Base-by-base conservation (phyloP, 1,284 basidiomycete species). In the Ustilago cynodontis region DNA sequence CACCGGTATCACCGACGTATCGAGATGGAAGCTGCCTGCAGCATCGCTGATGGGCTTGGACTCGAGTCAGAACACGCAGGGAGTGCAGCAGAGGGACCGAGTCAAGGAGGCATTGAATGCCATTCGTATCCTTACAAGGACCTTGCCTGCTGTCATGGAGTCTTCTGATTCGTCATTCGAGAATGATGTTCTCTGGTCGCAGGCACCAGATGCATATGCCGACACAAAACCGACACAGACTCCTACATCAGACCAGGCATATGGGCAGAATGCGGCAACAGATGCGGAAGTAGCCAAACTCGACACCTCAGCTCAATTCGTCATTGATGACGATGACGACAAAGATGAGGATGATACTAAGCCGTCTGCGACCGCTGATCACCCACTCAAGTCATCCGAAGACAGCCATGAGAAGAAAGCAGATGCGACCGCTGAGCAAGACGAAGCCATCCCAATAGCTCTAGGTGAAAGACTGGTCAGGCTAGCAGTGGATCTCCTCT, bases 81-180 rank as follows among this genome's bases (percentile, higher is more conserved):
- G 53, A 0, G 3, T 31, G 13, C 64, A 64, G 2, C 51, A 60
- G 16, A 71, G 83, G 11, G 76, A 85, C 47, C 57, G 83, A 2
- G 51, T 59, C 1, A 78, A 65, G 43, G 83, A 85, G 59, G 82
- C 75, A 6, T 71, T 85, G 33, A 85, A 85, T 47, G 83, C 81
- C 61, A 56, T 77, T 50, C 59, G 84, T 5, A 78, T 85, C 24
- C 69, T 85, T 7, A 79, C 82, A 7, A 69, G 84, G 9, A 64
- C 82, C 1, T 31, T 85, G 20, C 83, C 84, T 1, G 71, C 81
- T 5, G 56, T 85, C 10, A 57, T 77, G 70, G 74, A 77, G 47
- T 43, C 54, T 29, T 50, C 68, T 2, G 63, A 73, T 33, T 26
- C 55, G 2, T 29, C 47, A 1, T 74, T 79, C 22, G 80, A 83